Evolutionary conservation across 768 basidiomycete genomes (phyloP).

Genomic region (Xerocomellus intermedius): DNA sequence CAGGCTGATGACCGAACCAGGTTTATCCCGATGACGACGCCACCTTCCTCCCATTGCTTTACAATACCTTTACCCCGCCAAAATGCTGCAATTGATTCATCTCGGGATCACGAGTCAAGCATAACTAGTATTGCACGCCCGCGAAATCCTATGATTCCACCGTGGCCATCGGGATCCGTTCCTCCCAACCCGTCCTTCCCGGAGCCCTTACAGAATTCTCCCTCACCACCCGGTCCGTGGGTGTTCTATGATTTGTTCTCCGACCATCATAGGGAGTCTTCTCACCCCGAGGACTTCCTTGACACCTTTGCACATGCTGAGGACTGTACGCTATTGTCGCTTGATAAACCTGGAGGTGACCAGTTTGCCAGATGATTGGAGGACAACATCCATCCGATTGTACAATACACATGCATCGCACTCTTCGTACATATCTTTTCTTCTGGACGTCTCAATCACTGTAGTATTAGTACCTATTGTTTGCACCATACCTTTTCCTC

Average conservation of each 20-base stretch:
- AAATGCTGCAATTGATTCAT: background rate
- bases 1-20: constrained; percentile 1
- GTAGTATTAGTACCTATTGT: background rate
- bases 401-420: background rate
- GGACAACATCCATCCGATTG: background rate
- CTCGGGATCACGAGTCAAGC: constrained; percentile 1
- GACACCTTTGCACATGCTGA: constrained; percentile 1
- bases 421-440: background rate
- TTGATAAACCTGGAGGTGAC: constrained; percentile 1
- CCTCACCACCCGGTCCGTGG: background rate
- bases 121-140: background rate
- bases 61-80: constrained; percentile 2
- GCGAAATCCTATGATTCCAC: constrained; percentile 1
- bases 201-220: background rate
- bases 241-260: constrained; percentile 1
- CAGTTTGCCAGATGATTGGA: constrained; percentile 1
- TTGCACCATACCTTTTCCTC: background rate
- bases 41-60: background rate
- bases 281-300: background rate
- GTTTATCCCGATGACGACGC: background rate
- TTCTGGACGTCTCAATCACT: background rate
- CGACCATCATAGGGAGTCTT: background rate
- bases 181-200: background rate
- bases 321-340: background rate
- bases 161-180: constrained; percentile 2